Conservation (phyloP, 257 asterid species). For the Solanum lycopersicoides region DNA sequence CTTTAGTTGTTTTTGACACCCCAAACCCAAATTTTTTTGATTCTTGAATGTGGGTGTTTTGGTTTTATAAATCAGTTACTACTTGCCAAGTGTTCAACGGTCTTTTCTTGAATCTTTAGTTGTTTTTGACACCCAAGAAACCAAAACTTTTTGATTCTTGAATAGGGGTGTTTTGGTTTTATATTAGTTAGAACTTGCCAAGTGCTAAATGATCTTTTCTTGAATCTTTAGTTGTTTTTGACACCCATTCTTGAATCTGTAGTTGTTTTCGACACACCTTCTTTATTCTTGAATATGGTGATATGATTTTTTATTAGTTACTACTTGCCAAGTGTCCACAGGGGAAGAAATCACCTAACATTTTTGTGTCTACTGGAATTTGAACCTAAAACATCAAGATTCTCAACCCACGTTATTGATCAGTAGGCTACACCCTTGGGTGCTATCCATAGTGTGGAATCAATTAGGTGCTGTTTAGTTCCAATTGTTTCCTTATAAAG, state of each 20-base stretch:
- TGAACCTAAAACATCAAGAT: not conserved
- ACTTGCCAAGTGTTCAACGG: slow-evolving; percentile 50
- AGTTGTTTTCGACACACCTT: no score
- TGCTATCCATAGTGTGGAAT: not conserved
- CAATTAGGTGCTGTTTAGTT: not conserved
- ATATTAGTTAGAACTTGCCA: slow-evolving; percentile 3
- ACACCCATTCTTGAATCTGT: not conserved
- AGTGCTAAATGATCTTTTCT: slow-evolving; percentile 44
- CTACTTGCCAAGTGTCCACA: not conserved
- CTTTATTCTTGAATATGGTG: not conserved
- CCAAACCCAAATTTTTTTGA: not conserved
- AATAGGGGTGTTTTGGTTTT: not conserved
- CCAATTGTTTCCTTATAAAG: not conserved
- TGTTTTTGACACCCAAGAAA: not conserved
- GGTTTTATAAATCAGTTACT: not conserved
- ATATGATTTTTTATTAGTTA: not conserved
- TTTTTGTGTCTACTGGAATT: not conserved
- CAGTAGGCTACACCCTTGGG: not conserved
- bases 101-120: not conserved
- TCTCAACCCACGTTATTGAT: not conserved
- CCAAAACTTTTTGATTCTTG: not conserved
- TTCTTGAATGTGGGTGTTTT: not conserved
- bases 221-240: not conserved
- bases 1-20: not conserved
- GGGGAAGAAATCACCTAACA: not conserved